These are phyloP conservation scores for Panicum hallii DNA, from an alignment of 202 grass and related monocot species.

Conservation along the genomic window DNA sequence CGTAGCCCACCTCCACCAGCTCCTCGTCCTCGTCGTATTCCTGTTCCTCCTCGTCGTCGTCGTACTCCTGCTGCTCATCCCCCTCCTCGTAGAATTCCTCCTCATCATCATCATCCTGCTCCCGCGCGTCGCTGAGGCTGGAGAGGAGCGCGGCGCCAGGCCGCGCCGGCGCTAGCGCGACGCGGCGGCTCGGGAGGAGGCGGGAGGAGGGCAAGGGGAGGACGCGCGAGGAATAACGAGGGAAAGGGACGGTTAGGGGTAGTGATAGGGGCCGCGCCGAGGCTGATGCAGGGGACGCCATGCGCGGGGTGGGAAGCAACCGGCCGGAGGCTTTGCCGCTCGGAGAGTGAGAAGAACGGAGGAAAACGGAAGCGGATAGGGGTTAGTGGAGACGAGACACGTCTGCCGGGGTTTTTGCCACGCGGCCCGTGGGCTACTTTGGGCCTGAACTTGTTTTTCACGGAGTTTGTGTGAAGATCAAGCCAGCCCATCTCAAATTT, in stretches of 20 bases:
- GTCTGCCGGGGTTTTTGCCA: conserved; percentile 21
- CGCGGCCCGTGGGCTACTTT: neutral
- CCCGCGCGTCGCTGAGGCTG: conserved; percentile 36
- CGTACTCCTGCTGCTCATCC: neutral
- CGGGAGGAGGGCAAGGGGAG: neutral
- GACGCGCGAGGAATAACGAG: neutral
- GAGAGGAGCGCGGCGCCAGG: conserved; percentile 45
- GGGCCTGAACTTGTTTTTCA: too few relatives aligned
- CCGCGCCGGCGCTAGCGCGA: conserved; percentile 42
- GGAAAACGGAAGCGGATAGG: conserved; percentile 35
- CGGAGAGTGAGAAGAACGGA: neutral
- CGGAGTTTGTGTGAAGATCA: neutral
- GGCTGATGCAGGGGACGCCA: conserved; percentile 47
- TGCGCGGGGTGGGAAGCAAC: neutral
- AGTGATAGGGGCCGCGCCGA: conserved; percentile 44
- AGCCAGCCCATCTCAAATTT: neutral
- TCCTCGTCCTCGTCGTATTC: conserved; percentile 33
- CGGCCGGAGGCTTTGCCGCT: neutral
- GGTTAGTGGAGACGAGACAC: neutral
- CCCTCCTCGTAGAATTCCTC: neutral
- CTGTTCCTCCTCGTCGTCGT: neutral
- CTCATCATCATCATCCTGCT: neutral
- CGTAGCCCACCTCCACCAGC: conserved; percentile 70
- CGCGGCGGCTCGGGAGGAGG: conserved; percentile 6
- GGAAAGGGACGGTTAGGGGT: neutral